Percentiles rank a stretch among this genome's conserved stretches.
phyloP scores from a whole-genome alignment of 345 rosid species.

The Limnanthes douglasii region DNA sequence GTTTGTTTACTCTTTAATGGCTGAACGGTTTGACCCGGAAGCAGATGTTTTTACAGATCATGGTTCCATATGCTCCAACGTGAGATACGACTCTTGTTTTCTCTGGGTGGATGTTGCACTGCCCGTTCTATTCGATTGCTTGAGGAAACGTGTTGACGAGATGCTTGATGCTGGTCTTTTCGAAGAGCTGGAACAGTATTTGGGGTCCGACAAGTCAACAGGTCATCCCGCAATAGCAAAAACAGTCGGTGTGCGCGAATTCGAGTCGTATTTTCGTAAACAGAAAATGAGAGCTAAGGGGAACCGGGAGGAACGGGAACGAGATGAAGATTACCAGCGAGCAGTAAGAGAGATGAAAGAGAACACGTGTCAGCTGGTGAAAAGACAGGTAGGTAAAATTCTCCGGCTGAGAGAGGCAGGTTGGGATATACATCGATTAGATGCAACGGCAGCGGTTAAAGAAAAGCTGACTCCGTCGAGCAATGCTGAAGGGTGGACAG shows the following conservation, averaged over 20 bases:
- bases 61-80: constrained; percentile 17
- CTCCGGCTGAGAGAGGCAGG: constrained; percentile 20
- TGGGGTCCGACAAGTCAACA: constrained; percentile 20
- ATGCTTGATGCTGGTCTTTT: constrained; percentile 45
- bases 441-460: constrained; percentile 37
- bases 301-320: constrained; percentile 15
- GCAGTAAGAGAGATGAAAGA: constrained; percentile 32
- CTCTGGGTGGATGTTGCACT: constrained; percentile 46
- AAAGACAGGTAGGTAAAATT: constrained; percentile 43
- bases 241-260: constrained; percentile 54
- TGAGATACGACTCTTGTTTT: constrained; percentile 37
- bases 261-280: constrained; percentile 28
- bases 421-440: constrained; percentile 40
- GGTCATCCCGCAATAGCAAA: constrained; percentile 45
- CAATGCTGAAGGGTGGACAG: constrained; percentile 2
- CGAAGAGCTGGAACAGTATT: constrained; percentile 30
- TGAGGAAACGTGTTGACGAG: constrained; percentile 33
- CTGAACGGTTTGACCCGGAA: constrained; percentile 16
- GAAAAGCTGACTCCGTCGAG: constrained; percentile 1
- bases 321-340: constrained; percentile 4
- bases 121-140: constrained; percentile 22
- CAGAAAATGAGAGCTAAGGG: no score
- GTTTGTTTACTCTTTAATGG: constrained; percentile 33
- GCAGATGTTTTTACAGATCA: constrained; percentile 18
- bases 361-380: constrained; percentile 27